Evolutionary conservation across 2,329 filamentous ascomycete species (phyloP), one percentile per base, ranked within the genome.

Genomic region (Plenodomus tracheiphilus): DNA sequence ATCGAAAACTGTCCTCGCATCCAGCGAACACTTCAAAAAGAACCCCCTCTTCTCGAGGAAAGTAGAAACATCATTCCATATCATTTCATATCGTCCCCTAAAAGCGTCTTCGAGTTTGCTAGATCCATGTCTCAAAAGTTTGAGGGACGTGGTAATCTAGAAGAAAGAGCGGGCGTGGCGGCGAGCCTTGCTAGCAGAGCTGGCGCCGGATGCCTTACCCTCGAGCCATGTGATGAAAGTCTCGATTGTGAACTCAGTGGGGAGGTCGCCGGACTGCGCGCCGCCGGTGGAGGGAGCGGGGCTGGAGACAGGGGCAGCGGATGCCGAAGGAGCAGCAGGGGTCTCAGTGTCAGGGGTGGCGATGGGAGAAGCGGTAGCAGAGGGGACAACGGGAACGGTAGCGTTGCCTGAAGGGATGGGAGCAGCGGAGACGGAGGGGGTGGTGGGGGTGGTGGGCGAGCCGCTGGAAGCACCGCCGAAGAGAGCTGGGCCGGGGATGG

Each of bases 401-500:
- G 56, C 42, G n/a, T 54, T 46, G 36, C 51, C 21, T 11, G 54
- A 34, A 16, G 30, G 39, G 20, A 44, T 42, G 15, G 57, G 47
- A 8, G 39, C 39, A 30, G 39, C 39, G 11, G 38, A 40, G 16
- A 25, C 38, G n/a, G 50, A 40, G 21, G 50, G 39, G 21, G 62
- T 49, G 21, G 59, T 47, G 19, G 62, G 48, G 10, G 47, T 47
- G 36, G 46, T 43, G 18, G 60, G 40, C 11, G 56, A 55, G 46
- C 44, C 43, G 36, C 53, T 54, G 41, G 61, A 56, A 38, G 61
- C 59, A 47, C 52, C 54, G 37, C 50, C 43, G 56, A 64, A 74
- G 37, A 75, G 70, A 36, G 67, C 59, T 43, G 76, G 75, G n/a
- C 76, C 76, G 32, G 75, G 75, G 54, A 77, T 72, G 8, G 61